These are phyloP conservation scores for Mycena sp. DNA, from an alignment of 1,284 basidiomycete genomes.

Conservation along the genomic window DNA sequence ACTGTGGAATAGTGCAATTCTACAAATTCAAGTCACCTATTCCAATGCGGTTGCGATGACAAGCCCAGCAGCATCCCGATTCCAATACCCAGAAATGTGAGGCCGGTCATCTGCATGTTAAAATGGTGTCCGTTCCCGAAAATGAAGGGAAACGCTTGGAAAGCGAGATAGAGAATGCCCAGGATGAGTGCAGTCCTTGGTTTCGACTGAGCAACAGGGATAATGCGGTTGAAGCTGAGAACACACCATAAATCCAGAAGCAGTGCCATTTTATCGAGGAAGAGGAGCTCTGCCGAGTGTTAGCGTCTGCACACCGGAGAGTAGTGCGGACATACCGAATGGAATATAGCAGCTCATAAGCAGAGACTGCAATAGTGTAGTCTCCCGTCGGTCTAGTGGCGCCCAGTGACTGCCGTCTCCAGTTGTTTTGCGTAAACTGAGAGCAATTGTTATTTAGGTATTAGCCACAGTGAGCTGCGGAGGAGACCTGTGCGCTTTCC, in stretches of 20 bases:
- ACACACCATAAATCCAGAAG: slow-evolving; percentile 68
- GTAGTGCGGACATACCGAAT: slow-evolving; percentile 61
- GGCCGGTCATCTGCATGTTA: slow-evolving; percentile 64
- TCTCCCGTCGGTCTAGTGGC: slow-evolving; percentile 59
- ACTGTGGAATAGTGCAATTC: slow-evolving; percentile 41
- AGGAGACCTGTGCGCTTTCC: slow-evolving; percentile 61
- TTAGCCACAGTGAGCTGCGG: slow-evolving; percentile 41
- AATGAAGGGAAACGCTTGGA: slow-evolving; percentile 78
- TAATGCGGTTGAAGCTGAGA: background rate
- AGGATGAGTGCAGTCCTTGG: slow-evolving; percentile 63
- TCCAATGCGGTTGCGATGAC: slow-evolving; percentile 73
- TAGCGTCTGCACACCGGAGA: background rate
- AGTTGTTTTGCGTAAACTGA: slow-evolving; percentile 64
- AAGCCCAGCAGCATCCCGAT: slow-evolving; percentile 70
- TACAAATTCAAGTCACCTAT: slow-evolving; percentile 47
- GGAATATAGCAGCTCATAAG: slow-evolving; percentile 68
- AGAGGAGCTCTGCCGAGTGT: slow-evolving; percentile 64
- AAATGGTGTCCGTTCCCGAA: slow-evolving; percentile 73
- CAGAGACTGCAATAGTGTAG: slow-evolving; percentile 57
- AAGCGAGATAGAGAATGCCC: slow-evolving; percentile 81
- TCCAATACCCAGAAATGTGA: slow-evolving; percentile 79
- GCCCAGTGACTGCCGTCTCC: slow-evolving; percentile 65
- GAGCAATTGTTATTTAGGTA: too few species aligned
- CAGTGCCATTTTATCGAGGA: slow-evolving; percentile 80
- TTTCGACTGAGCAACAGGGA: background rate